Conservation (phyloP, 148 eudicot genomes). For the Hydrangea macrophylla region DNA sequence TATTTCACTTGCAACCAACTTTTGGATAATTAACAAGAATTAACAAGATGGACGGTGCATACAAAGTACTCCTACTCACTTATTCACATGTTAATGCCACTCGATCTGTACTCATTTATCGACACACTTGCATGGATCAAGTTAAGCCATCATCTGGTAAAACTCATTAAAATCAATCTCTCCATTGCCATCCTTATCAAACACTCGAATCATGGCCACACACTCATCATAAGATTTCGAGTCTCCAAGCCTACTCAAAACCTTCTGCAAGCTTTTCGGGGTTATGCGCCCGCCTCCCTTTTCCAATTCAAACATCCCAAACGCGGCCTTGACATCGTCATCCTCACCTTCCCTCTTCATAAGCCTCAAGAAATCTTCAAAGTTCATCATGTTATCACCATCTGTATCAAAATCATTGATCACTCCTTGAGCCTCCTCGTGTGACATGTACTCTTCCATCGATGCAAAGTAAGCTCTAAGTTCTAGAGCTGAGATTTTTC, state of each 20-base stretch:
- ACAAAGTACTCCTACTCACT: too few relatives aligned
- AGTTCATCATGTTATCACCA: constrained; percentile 53
- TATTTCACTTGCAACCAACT: too few relatives aligned
- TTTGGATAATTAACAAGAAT: too few relatives aligned
- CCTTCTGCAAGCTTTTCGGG: constrained; percentile 62
- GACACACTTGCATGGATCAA: too few relatives aligned
- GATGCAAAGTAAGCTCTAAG: constrained; percentile 54
- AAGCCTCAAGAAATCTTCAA: constrained; percentile 50
- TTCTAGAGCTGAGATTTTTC: constrained; percentile 60
- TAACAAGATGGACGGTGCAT: too few relatives aligned
- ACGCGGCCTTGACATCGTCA: constrained; percentile 52
- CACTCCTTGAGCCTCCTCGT: constrained; percentile 57
- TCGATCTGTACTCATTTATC: too few relatives aligned
- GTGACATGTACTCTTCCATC: constrained; percentile 54
- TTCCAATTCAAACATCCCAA: constrained; percentile 61
- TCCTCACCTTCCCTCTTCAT: constrained; percentile 44
- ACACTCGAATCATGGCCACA: constrained; percentile 57
- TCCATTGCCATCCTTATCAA: constrained; percentile 71
- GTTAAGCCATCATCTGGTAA: constrained; percentile 57
- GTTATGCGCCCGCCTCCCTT: constrained; percentile 68
- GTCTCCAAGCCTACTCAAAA: constrained; percentile 55
- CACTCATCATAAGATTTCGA: constrained; percentile 58
- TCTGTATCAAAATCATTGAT: constrained; percentile 59
- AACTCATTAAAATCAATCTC: constrained; percentile 67
- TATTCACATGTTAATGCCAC: too few relatives aligned